Conservation (phyloP, 805 yeast species). For the Hermanozyma aechmeae region DNA sequence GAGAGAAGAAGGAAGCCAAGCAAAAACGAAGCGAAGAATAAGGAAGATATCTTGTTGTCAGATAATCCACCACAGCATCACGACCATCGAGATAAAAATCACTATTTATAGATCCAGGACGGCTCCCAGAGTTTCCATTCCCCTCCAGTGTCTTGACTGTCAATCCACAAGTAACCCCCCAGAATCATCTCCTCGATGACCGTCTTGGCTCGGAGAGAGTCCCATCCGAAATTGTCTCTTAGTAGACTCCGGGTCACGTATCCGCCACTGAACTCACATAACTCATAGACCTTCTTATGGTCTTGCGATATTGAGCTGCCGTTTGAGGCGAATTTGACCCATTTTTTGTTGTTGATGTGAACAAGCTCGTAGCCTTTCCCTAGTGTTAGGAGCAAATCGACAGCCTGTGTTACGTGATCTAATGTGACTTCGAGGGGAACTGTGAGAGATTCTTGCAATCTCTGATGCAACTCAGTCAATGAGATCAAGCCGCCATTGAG, state of each 20-base stretch:
- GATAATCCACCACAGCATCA: too few relatives aligned
- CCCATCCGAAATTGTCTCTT: slow-evolving; percentile 75
- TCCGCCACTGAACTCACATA: slow-evolving; percentile 69
- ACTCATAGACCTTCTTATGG: slow-evolving; percentile 61
- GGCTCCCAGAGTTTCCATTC: slow-evolving; percentile 64
- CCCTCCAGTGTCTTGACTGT: slow-evolving; percentile 34
- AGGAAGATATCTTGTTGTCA: too few relatives aligned
- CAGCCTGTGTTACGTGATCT: slow-evolving; percentile 48
- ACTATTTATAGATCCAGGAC: slow-evolving; percentile 63
- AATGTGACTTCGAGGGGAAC: slow-evolving; percentile 25
- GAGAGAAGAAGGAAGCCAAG: slow-evolving; percentile 26
- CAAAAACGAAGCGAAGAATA: background rate
- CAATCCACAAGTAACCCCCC: slow-evolving; percentile 82
- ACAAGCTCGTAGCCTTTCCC: slow-evolving; percentile 69
- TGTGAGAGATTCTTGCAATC: slow-evolving; percentile 19
- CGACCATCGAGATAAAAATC: too few relatives aligned
- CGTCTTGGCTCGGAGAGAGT: slow-evolving; percentile 44
- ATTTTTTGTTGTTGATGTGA: slow-evolving; percentile 39
- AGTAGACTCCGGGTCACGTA: slow-evolving; percentile 57
- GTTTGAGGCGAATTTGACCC: slow-evolving; percentile 30
- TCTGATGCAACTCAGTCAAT: slow-evolving; percentile 31
- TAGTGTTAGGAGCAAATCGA: slow-evolving; percentile 42
- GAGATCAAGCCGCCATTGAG: slow-evolving; percentile 79
- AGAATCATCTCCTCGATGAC: slow-evolving; percentile 73
- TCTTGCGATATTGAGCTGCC: slow-evolving; percentile 36